Conservation (phyloP, 2,329 filamentous ascomycete species). For the Microsporum audouinii region DNA sequence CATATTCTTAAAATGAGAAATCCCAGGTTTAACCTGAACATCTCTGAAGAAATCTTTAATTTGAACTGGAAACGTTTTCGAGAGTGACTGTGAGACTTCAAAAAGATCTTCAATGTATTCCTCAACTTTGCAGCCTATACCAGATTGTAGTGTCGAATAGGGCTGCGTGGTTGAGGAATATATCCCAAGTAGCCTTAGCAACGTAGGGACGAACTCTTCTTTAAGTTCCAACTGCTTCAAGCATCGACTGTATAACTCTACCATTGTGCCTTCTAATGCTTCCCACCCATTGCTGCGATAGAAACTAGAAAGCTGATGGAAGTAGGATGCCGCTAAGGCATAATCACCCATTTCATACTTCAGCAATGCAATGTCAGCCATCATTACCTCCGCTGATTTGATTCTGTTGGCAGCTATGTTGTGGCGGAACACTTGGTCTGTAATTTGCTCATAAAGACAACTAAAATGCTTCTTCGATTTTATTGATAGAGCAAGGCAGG, state of each 20-base stretch:
- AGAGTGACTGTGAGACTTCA: slow-evolving; percentile 38
- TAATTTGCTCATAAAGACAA: slow-evolving; percentile 61
- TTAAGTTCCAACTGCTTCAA: slow-evolving; percentile 63
- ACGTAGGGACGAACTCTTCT: slow-evolving; percentile 67
- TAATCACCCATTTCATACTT: slow-evolving; percentile 69
- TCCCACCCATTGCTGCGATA: slow-evolving; percentile 72
- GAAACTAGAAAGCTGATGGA: slow-evolving; percentile 64
- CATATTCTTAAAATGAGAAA: slow-evolving; percentile 56
- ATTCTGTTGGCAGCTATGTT: slow-evolving; percentile 67
- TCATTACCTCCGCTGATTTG: slow-evolving; percentile 63
- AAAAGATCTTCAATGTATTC: slow-evolving; percentile 35
- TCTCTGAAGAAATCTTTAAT: slow-evolving; percentile 63
- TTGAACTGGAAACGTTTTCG: slow-evolving; percentile 54
- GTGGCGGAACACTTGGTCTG: slow-evolving; percentile 70
- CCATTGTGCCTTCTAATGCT: slow-evolving; percentile 66
- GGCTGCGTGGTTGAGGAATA: slow-evolving; percentile 27
- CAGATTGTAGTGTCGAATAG: slow-evolving; percentile 13
- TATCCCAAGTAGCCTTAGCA: slow-evolving; percentile 52
- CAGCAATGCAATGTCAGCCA: slow-evolving; percentile 75
- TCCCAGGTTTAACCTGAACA: slow-evolving; percentile 54
- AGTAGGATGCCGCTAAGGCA: slow-evolving; percentile 60
- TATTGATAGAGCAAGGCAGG: slow-evolving; percentile 50
- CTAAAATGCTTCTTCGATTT: slow-evolving; percentile 54
- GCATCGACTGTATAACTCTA: slow-evolving; percentile 75
- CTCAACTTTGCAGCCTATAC: slow-evolving; percentile 18